A percentile compares a stretch with the other conserved stretches of the same genome.
Evolutionary conservation across 2,329 filamentous ascomycete species (phyloP).

Genomic region (Elsinoe australis): DNA sequence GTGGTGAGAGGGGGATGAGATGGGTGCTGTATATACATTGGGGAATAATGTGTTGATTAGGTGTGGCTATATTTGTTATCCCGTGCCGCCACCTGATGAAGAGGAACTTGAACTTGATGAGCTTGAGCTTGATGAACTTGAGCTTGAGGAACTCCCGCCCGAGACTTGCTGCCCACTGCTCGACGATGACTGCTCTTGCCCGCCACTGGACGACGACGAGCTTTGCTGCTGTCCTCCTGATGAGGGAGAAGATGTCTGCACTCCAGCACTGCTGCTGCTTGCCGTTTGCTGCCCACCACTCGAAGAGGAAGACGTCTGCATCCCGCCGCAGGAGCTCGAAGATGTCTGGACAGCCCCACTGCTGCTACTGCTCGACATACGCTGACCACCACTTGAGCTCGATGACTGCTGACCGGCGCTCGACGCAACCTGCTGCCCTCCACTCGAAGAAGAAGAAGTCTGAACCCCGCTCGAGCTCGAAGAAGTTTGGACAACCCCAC

Average conservation of each 20-base stretch:
- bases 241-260: not conserved
- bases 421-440: not conserved
- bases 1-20: not conserved
- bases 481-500: too few species aligned
- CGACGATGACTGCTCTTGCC: conserved; percentile 1
- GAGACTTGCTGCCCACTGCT: not conserved
- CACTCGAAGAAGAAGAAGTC: conserved; percentile 1
- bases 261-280: not conserved
- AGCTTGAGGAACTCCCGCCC: not conserved
- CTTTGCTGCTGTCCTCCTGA: not conserved
- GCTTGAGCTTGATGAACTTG: conserved; percentile 5
- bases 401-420: not conserved
- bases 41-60: not conserved
- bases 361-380: too few species aligned
- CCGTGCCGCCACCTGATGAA: too few species aligned
- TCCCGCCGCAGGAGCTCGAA: too few species aligned
- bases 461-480: not conserved
- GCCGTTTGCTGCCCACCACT: not conserved
- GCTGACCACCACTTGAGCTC: not conserved
- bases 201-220: conserved; percentile 2
- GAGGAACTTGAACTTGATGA: conserved; percentile 7
- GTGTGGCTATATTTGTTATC: too few species aligned
- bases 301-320: conserved; percentile 2
- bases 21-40: not conserved
- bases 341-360: too few species aligned